Conservation (phyloP, 495 filamentous ascomycete species). For the Aspergillus ostianus region DNA sequence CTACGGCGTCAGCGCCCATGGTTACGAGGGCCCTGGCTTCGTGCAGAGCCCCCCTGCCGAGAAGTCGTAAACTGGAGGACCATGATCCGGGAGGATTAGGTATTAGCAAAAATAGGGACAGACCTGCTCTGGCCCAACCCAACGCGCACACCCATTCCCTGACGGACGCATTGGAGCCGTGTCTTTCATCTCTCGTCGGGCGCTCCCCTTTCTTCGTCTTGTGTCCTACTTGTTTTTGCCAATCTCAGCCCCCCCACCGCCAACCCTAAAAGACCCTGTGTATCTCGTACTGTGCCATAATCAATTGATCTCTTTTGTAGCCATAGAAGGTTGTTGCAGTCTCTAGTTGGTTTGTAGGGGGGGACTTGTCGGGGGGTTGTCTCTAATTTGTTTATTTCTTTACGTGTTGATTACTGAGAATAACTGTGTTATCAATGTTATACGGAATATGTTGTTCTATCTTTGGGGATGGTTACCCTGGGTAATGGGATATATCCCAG, state of each 20-base stretch:
- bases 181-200: conserved; percentile 15
- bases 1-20: conserved; percentile 77
- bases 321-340: conserved; percentile 33
- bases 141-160: not conserved
- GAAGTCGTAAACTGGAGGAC: conserved; percentile 35
- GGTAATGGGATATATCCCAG: not conserved
- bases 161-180: conserved; percentile 13
- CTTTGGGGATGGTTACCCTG: not conserved
- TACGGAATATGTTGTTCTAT: not conserved
- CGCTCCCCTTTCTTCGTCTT: conserved; percentile 26
- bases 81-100: conserved; percentile 28
- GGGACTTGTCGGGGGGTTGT: not conserved
- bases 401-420: not conserved
- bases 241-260: conserved; percentile 23
- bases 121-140: not conserved
- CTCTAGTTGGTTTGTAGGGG: conserved; percentile 13
- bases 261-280: conserved; percentile 36
- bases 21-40: conserved; percentile 77
- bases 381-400: not conserved
- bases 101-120: conserved; percentile 16
- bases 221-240: conserved; percentile 40
- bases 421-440: not conserved
- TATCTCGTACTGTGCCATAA: conserved; percentile 54
- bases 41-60: conserved; percentile 66
- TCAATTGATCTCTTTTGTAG: conserved; percentile 52